Evolutionary conservation across 169 alveolate species (phyloP).

Genomic region (Prorocentrum cordatum): DNA sequence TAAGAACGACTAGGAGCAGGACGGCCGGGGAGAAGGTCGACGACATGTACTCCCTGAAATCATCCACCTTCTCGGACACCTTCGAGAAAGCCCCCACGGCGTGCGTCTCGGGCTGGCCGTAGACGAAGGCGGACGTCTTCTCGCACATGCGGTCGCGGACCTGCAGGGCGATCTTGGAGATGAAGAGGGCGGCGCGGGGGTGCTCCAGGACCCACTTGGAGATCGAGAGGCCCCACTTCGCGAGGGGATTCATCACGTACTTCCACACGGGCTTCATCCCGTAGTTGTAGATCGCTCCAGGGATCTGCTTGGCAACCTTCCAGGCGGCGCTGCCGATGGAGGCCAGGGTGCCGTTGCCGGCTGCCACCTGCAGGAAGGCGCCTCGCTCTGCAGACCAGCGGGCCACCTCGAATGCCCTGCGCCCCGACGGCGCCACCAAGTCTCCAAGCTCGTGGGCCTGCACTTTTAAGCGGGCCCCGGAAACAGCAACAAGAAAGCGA

Average conservation of each 20-base stretch:
- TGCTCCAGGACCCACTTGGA: conserved; percentile 42
- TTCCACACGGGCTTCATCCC: conserved; percentile 44
- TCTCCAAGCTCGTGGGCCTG: conserved; percentile 1
- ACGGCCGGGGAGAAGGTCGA: conserved; percentile 28
- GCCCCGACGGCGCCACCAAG: conserved; percentile 5
- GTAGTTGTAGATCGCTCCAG: conserved; percentile 20
- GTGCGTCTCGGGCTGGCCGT: conserved; percentile 4
- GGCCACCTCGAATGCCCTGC: not conserved
- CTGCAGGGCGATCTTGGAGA: conserved; percentile 12
- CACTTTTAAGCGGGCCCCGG: not conserved
- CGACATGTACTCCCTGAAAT: not conserved
- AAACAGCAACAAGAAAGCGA: not conserved
- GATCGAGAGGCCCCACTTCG: not conserved
- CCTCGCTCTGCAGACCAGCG: conserved; percentile 14
- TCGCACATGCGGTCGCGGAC: not conserved
- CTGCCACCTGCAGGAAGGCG: conserved; percentile 10
- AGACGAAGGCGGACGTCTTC: not conserved
- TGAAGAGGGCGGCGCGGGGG: conserved; percentile 32
- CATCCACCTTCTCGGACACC: not conserved
- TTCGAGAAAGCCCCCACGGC: conserved; percentile 40
- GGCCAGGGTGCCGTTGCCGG: not conserved
- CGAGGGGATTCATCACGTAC: conserved; percentile 13
- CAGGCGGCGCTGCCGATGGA: not conserved
- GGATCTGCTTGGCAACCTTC: not conserved
- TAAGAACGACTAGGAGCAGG: too few relatives aligned